Evolutionary conservation across 305 asterid species (phyloP).

Genomic region (Coffea humblotiana): DNA sequence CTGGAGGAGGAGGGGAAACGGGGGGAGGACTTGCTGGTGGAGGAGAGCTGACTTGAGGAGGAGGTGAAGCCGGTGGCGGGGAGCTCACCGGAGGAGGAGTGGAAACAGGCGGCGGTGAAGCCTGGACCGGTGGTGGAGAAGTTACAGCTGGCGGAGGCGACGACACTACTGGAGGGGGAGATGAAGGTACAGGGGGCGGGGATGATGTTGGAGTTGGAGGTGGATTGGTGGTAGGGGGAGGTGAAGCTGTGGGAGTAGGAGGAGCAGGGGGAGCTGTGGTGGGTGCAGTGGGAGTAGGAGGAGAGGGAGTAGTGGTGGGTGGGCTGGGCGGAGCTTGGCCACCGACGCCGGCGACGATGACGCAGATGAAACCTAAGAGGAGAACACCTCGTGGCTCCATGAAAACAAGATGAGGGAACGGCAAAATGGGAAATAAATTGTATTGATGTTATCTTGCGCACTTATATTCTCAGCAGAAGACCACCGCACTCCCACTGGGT

Average conservation of each 20-base stretch:
- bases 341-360: slow-evolving; percentile 45
- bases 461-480: slow-evolving; percentile 8
- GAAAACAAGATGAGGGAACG: neutral
- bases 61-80: slow-evolving; percentile 29
- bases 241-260: slow-evolving; percentile 29
- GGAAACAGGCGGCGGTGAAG: slow-evolving; percentile 20
- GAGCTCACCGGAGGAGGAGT: slow-evolving; percentile 30
- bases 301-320: slow-evolving; percentile 33
- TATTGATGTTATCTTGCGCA: slow-evolving; percentile 21
- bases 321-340: slow-evolving; percentile 53
- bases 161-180: slow-evolving; percentile 38
- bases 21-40: slow-evolving; percentile 48
- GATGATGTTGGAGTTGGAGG: slow-evolving; percentile 19
- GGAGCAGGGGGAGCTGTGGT: slow-evolving; percentile 35
- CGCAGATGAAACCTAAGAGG: slow-evolving; percentile 46
- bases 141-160: slow-evolving; percentile 28
- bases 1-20: slow-evolving; percentile 36
- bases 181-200: slow-evolving; percentile 20
- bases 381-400: slow-evolving; percentile 42
- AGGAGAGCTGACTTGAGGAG: slow-evolving; percentile 36
- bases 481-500: slow-evolving; percentile 19
- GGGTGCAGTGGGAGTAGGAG: slow-evolving; percentile 34
- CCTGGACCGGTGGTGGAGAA: slow-evolving; percentile 29
- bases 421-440: neutral
- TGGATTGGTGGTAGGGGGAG: slow-evolving; percentile 25